Percentiles rank a stretch among this genome's conserved stretches.
Evolutionary conservation across 2,329 filamentous ascomycete species (phyloP).

Genomic region (Lasiodiplodia gonubiensis): DNA sequence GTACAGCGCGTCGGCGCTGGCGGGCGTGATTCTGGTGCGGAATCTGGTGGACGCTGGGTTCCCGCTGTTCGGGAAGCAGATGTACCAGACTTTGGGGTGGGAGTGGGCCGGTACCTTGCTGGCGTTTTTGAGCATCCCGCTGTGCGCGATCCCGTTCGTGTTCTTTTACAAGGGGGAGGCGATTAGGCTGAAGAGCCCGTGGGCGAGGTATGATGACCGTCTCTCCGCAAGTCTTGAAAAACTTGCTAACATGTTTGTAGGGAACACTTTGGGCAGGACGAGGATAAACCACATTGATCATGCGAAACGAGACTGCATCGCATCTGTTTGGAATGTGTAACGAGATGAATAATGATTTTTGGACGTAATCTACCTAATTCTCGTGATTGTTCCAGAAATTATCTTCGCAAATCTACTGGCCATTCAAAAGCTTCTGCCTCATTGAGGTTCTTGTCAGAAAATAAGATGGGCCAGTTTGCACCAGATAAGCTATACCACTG

Average conservation of each 20-base stretch:
- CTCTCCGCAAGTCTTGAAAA: too few relatives aligned
- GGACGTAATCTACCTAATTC: too few relatives aligned
- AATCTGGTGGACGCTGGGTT: conserved; percentile 36
- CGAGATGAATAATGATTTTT: too few relatives aligned
- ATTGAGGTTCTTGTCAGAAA: too few relatives aligned
- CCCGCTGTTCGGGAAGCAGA: conserved; percentile 38
- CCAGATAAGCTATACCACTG: too few relatives aligned
- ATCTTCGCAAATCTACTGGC: too few relatives aligned
- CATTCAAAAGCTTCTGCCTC: too few relatives aligned
- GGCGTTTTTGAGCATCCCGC: conserved; percentile 45
- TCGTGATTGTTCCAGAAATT: too few relatives aligned
- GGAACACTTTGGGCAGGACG: conserved; percentile 27
- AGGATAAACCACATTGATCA: conserved; percentile 26
- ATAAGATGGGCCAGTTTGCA: too few relatives aligned
- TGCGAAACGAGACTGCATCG: not conserved
- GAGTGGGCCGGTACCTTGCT: conserved; percentile 48
- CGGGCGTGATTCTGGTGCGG: conserved; percentile 31
- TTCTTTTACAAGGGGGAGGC: conserved; percentile 45
- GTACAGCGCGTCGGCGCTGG: conserved; percentile 31
- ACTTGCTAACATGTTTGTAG: not conserved
- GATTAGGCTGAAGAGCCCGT: conserved; percentile 31
- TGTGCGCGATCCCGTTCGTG: conserved; percentile 48
- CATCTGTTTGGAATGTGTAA: too few relatives aligned
- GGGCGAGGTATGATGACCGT: conserved; percentile 11
- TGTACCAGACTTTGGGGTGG: conserved; percentile 43